Evolutionary conservation across 208 protist species (phyloP).

Genomic region (Porcisia hertigi): DNA sequence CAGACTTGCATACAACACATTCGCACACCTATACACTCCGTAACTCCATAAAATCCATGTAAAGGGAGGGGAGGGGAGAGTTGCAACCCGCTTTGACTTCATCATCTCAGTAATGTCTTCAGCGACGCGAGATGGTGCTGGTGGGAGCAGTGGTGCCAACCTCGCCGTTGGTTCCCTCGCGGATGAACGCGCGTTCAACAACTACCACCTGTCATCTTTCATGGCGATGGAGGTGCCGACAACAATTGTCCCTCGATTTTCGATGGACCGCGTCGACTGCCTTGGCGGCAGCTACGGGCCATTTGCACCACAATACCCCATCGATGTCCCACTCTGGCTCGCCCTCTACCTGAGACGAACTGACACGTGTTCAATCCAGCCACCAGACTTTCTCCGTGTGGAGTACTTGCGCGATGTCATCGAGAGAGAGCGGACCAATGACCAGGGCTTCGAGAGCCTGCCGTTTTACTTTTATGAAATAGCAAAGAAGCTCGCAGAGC

Average conservation of each 20-base stretch:
- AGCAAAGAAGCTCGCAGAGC: conserved; percentile 48
- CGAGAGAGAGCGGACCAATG: conserved; percentile 61
- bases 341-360: conserved; percentile 84
- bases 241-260: conserved; percentile 82
- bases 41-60: neutral
- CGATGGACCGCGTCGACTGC: conserved; percentile 68
- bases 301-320: conserved; percentile 78
- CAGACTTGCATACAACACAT: neutral
- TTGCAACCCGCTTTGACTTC: neutral
- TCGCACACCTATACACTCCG: neutral
- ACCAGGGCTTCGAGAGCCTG: conserved; percentile 74
- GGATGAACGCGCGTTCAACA: conserved; percentile 58
- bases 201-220: conserved; percentile 83
- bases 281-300: conserved; percentile 76
- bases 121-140: neutral
- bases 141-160: conserved; percentile 18
- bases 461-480: conserved; percentile 92
- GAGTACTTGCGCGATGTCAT: conserved; percentile 58
- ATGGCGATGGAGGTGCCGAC: conserved; percentile 71
- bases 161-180: conserved; percentile 27
- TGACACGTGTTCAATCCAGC: conserved; percentile 72
- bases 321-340: conserved; percentile 84
- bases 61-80: neutral
- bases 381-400: conserved; percentile 59
- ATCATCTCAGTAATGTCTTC: conserved; percentile 18